Evolutionary conservation across 2,329 filamentous ascomycete genomes (phyloP), one percentile per base, ranked within the genome.

Genomic region (Sarocladium brachiariae): DNA sequence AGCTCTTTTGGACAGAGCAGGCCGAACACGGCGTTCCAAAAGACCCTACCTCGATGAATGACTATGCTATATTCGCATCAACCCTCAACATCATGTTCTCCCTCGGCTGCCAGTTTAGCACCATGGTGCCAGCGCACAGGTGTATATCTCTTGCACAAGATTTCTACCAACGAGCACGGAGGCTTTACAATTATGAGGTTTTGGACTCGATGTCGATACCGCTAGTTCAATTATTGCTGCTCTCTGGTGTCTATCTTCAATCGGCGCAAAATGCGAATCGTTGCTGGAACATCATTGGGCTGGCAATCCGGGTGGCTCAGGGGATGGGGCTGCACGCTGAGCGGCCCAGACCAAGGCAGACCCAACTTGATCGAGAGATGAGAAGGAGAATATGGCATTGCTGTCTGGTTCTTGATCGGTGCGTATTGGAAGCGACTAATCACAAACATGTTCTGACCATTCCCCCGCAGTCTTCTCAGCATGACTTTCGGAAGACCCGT

Each of bases 1-100:
- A 33, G n/a, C 43, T 31, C 11, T 47, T 47, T 18, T 47, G 43
- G 43, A 33, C 43, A 4, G 43, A 47, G 24, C 43, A 47, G 25
- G 27, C 16, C 14, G 25, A 47, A 33, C 14, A 31, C 10, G 5
- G 18, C 16, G 3, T 21, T 8, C 43, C 27, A 9, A 47, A 33
- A 9, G 43, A 47, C 9, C 24, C 24, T 4, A 4, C 43, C 4
- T 19, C 16, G 4, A n/a, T 18, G 10, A 30, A 47, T 19, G 43
- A 47, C 27, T 23, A 47, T 16, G 24, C 43, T 4, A 47, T 47
- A 6, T 47, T 47, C 43, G 21, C 43, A 16, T 47, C 43, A 1
- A 66, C 70, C 1, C 58, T 74, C 27, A 74, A 74, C 51, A 55
- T 59, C 10, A 66, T 74, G 2, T 71, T 75, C 30, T 67, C 70